Percentiles rank a stretch among this genome's conserved stretches.
Conservation (phyloP, 495 filamentous ascomycete genomes). For the Penicillium egyptiacum region DNA sequence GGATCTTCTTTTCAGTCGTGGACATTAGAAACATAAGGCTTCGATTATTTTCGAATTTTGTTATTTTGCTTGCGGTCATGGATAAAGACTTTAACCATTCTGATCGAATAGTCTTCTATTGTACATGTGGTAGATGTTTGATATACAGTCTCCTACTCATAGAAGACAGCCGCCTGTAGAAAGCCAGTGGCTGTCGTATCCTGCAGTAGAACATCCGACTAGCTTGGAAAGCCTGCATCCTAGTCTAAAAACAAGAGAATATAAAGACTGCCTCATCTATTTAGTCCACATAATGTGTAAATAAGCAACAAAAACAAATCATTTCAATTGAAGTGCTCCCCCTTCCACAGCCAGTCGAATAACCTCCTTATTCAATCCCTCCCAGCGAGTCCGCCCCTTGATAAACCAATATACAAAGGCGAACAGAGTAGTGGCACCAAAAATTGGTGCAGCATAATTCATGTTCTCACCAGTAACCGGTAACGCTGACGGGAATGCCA, state of each 20-base stretch:
- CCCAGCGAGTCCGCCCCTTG: slow-evolving; percentile 22
- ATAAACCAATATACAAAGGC: slow-evolving; percentile 28
- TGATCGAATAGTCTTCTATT: not conserved
- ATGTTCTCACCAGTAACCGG: slow-evolving; percentile 28
- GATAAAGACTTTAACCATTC: not conserved
- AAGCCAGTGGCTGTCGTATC: too few relatives aligned
- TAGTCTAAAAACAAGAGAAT: not conserved
- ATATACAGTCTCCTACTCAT: too few relatives aligned
- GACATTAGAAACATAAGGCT: not conserved
- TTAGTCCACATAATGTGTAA: not conserved
- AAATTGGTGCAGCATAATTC: slow-evolving; percentile 31
- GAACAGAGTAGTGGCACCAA: slow-evolving; percentile 23
- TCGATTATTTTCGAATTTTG: not conserved
- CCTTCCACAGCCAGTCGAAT: slow-evolving; percentile 18
- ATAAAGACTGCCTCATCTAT: not conserved
- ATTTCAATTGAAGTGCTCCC: slow-evolving; percentile 17
- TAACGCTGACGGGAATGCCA: slow-evolving; percentile 25
- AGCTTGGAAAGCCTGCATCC: not conserved
- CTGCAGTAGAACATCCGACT: too few relatives aligned
- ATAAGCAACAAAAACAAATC: not conserved
- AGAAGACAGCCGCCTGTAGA: too few relatives aligned
- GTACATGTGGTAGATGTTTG: too few relatives aligned
- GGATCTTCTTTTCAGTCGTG: not conserved
- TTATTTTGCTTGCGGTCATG: not conserved
- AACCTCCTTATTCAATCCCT: slow-evolving; percentile 21